phyloP scores from a whole-genome alignment of 1,139 yeast species.

The Meyerozyma carpophila region DNA sequence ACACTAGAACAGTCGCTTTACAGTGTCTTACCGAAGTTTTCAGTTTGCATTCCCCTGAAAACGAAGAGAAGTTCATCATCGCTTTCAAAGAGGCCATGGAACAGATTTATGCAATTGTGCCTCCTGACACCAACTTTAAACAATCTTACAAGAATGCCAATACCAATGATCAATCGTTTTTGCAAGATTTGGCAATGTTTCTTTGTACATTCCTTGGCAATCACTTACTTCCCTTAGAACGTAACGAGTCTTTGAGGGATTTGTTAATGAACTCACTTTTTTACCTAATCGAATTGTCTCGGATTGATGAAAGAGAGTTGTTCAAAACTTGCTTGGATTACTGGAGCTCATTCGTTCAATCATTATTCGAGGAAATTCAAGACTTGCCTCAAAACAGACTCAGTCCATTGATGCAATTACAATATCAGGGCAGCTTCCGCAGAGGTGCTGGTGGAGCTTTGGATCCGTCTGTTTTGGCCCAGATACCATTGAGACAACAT shows the following conservation, averaged over 20 bases:
- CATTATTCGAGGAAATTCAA: conserved; percentile 81
- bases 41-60: conserved; percentile 53
- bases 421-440: conserved; percentile 47
- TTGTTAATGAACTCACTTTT: conserved; percentile 67
- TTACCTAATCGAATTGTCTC: conserved; percentile 78
- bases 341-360: conserved; percentile 81
- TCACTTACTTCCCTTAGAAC: conserved; percentile 73
- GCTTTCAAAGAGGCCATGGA: conserved; percentile 75
- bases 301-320: conserved; percentile 91
- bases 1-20: conserved; percentile 77
- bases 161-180: conserved; percentile 84
- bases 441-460: conserved; percentile 73
- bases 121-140: conserved; percentile 68
- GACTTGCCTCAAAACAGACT: conserved; percentile 66
- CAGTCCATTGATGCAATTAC: conserved; percentile 71
- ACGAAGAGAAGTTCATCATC: conserved; percentile 62
- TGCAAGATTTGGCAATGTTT: conserved; percentile 94
- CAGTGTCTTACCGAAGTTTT: conserved; percentile 93
- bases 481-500: conserved; percentile 82
- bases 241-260: conserved; percentile 51
- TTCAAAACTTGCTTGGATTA: conserved; percentile 94
- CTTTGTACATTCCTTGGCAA: conserved; percentile 77
- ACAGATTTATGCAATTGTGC: conserved; percentile 65
- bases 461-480: conserved; percentile 71
- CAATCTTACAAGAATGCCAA: conserved; percentile 70